Percentiles rank a stretch among this genome's conserved stretches.
Evolutionary conservation across 2,329 filamentous ascomycete species (phyloP).

Genomic region (Ascochyta viciae-villosae): DNA sequence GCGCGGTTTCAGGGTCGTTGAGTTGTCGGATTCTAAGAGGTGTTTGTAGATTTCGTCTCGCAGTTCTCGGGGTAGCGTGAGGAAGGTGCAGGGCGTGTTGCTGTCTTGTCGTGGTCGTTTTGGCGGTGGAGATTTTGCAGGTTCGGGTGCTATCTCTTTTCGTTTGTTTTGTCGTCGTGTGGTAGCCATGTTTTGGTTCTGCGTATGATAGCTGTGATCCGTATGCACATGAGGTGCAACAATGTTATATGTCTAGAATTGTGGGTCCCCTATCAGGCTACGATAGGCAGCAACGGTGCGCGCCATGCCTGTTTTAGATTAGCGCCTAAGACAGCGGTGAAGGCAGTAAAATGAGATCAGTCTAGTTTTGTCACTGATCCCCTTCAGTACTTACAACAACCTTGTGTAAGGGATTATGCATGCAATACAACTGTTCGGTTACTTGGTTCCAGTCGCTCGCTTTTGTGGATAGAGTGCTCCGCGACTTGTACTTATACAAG

Average conservation of each 20-base stretch:
- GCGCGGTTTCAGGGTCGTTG: constrained; percentile 8
- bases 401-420: too few relatives aligned
- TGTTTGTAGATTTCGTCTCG: constrained; percentile 28
- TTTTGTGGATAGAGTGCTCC: too few relatives aligned
- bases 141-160: neutral
- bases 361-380: too few relatives aligned
- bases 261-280: neutral
- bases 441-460: too few relatives aligned
- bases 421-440: too few relatives aligned
- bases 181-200: neutral
- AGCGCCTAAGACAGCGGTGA: neutral
- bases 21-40: constrained; percentile 8
- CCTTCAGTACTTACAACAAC: too few relatives aligned
- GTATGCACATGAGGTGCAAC: neutral
- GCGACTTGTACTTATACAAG: too few relatives aligned
- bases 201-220: neutral
- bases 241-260: neutral
- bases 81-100: constrained; percentile 7
- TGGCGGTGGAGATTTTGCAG: neutral
- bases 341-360: neutral
- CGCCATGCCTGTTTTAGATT: neutral
- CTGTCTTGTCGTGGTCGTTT: neutral
- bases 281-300: neutral
- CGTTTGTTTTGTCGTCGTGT: neutral
- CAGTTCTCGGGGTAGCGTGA: constrained; percentile 25